Percentiles rank a stretch among this genome's conserved stretches.
Evolutionary conservation across 345 rosid species (phyloP).

Genomic region (Excoecaria agallocha): DNA sequence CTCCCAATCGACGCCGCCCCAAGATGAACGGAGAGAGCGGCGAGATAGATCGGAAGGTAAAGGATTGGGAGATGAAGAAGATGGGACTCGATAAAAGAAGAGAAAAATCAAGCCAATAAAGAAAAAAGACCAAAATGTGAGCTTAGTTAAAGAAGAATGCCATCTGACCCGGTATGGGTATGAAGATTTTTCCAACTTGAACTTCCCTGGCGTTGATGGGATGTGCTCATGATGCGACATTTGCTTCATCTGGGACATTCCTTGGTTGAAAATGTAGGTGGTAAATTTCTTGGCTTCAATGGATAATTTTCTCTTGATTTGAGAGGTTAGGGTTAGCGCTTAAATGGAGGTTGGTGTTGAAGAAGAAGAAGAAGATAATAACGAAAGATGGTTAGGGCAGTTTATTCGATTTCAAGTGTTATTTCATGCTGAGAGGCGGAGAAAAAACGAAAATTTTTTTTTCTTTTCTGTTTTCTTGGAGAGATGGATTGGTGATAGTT

Average conservation of each 20-base stretch:
- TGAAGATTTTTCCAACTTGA: slow-evolving; percentile 91
- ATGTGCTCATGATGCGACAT: slow-evolving; percentile 77
- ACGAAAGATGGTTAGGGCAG: background rate
- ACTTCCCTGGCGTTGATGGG: slow-evolving; percentile 89
- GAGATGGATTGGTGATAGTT: slow-evolving; percentile 25
- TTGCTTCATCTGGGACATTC: slow-evolving; percentile 43
- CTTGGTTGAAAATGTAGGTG: background rate
- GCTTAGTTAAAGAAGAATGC: slow-evolving; percentile 74
- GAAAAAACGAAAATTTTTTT: slow-evolving; percentile 11
- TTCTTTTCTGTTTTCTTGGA: slow-evolving; percentile 50
- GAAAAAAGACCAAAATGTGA: slow-evolving; percentile 80
- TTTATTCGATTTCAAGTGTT: slow-evolving; percentile 6
- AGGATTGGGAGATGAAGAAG: slow-evolving; percentile 28
- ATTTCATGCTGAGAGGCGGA: slow-evolving; percentile 1
- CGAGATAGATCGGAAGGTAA: slow-evolving; percentile 71
- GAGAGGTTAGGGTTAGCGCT: slow-evolving; percentile 9
- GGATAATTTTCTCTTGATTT: background rate
- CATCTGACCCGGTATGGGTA: slow-evolving; percentile 53
- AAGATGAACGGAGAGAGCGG: slow-evolving; percentile 71
- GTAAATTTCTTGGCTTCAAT: background rate
- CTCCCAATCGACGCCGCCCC: slow-evolving; percentile 85
- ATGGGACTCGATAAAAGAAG: slow-evolving; percentile 80
- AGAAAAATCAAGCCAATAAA: slow-evolving; percentile 66
- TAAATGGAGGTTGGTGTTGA: slow-evolving; percentile 3
- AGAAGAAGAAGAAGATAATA: background rate